phyloP scores from a whole-genome alignment of 75 land plant genomes.

The Picea glauca region DNA sequence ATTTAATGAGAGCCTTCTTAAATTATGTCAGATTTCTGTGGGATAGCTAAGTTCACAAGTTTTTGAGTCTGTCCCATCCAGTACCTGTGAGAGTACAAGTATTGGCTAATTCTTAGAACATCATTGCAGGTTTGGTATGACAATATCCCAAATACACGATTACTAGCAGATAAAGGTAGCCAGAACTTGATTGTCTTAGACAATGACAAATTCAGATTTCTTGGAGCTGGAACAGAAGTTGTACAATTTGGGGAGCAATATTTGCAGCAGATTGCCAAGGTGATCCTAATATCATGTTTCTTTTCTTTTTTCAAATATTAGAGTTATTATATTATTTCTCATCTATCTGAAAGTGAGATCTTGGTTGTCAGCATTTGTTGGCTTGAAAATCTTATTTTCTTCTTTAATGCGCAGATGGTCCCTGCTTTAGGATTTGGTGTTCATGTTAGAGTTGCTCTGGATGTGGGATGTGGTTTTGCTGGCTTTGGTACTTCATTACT shows the following conservation, averaged over 20 bases:
- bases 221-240: slow-evolving; percentile 35
- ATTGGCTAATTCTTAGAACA: too few relatives aligned
- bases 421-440: slow-evolving; percentile 30
- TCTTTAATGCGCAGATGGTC: slow-evolving; percentile 29
- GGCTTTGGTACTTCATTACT: slow-evolving; percentile 40
- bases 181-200: slow-evolving; percentile 25
- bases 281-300: background rate
- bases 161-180: slow-evolving; percentile 26
- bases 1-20: background rate
- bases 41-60: background rate
- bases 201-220: slow-evolving; percentile 30
- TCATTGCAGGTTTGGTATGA: slow-evolving; percentile 33
- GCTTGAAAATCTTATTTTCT: background rate
- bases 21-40: background rate
- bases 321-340: background rate
- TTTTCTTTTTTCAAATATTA: background rate
- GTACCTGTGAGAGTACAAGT: background rate
- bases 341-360: background rate
- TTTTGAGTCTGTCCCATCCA: background rate
- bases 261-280: slow-evolving; percentile 33
- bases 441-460: slow-evolving; percentile 34
- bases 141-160: slow-evolving; percentile 33
- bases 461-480: slow-evolving; percentile 43
- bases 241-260: slow-evolving; percentile 28
- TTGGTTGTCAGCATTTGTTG: background rate